Conservation (phyloP, 768 basidiomycete species). For the Suillus luteus region DNA sequence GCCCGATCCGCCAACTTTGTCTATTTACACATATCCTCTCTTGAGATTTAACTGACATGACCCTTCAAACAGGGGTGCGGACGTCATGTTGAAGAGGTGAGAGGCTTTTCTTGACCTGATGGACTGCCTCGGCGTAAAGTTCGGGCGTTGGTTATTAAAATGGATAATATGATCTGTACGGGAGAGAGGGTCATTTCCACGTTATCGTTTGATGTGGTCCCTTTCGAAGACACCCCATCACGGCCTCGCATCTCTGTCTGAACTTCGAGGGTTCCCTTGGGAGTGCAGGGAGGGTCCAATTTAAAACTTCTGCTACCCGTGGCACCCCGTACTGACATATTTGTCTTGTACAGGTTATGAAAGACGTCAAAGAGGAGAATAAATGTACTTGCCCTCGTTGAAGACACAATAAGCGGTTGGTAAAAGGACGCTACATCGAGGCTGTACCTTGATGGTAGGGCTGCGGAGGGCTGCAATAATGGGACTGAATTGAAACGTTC, state of each 20-base stretch:
- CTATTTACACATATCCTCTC: constrained; percentile 12
- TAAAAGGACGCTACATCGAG: constrained; percentile 14
- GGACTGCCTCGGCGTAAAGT: constrained; percentile 17
- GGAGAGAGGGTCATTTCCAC: constrained; percentile 20
- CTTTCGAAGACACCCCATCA: constrained; percentile 38
- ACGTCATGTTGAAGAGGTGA: constrained; percentile 61
- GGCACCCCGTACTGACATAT: constrained; percentile 29
- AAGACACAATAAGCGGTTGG: constrained; percentile 22
- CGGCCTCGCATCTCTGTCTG: constrained; percentile 19
- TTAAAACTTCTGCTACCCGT: constrained; percentile 29
- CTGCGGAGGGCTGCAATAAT: neutral
- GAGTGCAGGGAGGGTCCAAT: constrained; percentile 21
- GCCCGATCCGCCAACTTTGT: constrained; percentile 13
- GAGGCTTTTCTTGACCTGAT: constrained; percentile 26
- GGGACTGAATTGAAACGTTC: neutral
- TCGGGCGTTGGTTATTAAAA: constrained; percentile 19
- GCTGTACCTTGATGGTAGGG: constrained; percentile 15
- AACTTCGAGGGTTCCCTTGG: constrained; percentile 25
- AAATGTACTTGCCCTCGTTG: constrained; percentile 44
- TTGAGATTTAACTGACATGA: constrained; percentile 14
- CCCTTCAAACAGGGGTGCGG: constrained; percentile 63
- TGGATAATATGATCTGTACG: neutral
- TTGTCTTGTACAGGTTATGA: constrained; percentile 45
- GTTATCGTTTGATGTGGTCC: constrained; percentile 36
- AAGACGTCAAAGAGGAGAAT: constrained; percentile 50